A percentile compares a stretch with the other conserved stretches of the same genome.
phyloP scores from a whole-genome alignment of 2,329 filamentous ascomycete genomes.

The Dothistroma pini region DNA sequence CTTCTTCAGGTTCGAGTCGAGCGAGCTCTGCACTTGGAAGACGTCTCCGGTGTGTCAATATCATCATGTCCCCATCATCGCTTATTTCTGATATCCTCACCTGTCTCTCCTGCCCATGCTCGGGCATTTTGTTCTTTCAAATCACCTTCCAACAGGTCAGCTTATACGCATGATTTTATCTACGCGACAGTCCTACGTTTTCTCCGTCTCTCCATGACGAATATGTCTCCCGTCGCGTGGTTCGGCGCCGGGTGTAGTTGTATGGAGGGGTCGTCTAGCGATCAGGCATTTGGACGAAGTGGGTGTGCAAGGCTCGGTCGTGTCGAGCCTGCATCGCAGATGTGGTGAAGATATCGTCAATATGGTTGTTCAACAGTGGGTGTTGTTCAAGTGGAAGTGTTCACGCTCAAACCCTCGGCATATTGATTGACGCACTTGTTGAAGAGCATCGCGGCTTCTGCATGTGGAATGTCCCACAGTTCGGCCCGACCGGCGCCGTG shows the following conservation, averaged over 20 bases:
- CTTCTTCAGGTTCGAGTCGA: slow-evolving; percentile 96
- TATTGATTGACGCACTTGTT: background rate
- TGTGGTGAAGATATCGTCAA: slow-evolving; percentile 4
- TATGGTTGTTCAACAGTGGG: background rate
- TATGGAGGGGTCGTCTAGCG: slow-evolving; percentile 29
- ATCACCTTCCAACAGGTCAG: slow-evolving; percentile 60
- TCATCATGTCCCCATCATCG: background rate
- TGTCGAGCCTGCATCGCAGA: slow-evolving; percentile 36
- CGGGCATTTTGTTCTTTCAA: slow-evolving; percentile 82
- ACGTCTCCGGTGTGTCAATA: slow-evolving; percentile 55
- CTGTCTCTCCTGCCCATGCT: slow-evolving; percentile 85
- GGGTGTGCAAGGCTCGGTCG: slow-evolving; percentile 28
- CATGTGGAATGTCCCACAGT: background rate
- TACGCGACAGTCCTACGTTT: slow-evolving; percentile 40
- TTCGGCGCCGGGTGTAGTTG: slow-evolving; percentile 22
- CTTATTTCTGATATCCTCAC: slow-evolving; percentile 47
- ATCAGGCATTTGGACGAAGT: slow-evolving; percentile 34
- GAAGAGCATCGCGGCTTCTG: background rate
- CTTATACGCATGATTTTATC: slow-evolving; percentile 3
- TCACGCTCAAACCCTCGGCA: background rate
- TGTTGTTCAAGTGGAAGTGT: background rate
- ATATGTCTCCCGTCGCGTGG: slow-evolving; percentile 24
- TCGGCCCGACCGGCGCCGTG: too few species aligned
- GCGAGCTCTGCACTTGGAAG: slow-evolving; percentile 69
- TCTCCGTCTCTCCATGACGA: slow-evolving; percentile 49